Percentiles rank a stretch among this genome's conserved stretches.
These are phyloP conservation scores for Aspergillus versicolor DNA, from an alignment of 2,329 filamentous ascomycete genomes.

Conservation along the genomic window DNA sequence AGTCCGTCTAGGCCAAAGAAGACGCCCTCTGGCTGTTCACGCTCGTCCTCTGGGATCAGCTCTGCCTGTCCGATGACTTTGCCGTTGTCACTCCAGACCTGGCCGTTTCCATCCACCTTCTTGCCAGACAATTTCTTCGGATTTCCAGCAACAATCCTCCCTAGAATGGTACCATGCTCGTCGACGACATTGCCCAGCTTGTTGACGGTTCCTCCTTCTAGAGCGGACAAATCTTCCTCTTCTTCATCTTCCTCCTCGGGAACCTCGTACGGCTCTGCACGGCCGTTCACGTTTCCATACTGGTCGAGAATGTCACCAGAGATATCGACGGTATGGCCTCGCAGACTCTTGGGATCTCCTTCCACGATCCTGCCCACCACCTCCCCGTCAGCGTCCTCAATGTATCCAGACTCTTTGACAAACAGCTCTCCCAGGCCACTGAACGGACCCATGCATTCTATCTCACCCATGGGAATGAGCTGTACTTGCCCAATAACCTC, in stretches of 20 bases:
- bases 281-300: slow-evolving; percentile 63
- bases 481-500: slow-evolving; percentile 57
- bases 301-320: slow-evolving; percentile 80
- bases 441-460: slow-evolving; percentile 56
- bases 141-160: slow-evolving; percentile 58
- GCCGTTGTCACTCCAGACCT: slow-evolving; percentile 63
- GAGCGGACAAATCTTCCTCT: slow-evolving; percentile 55
- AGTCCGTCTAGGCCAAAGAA: slow-evolving; percentile 61
- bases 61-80: slow-evolving; percentile 61
- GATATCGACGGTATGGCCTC: slow-evolving; percentile 73
- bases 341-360: slow-evolving; percentile 70
- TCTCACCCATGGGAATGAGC: slow-evolving; percentile 57
- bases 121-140: slow-evolving; percentile 55
- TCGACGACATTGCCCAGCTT: slow-evolving; percentile 64
- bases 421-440: slow-evolving; percentile 56
- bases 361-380: slow-evolving; percentile 69
- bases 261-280: slow-evolving; percentile 55
- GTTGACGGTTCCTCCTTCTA: slow-evolving; percentile 62
- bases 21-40: slow-evolving; percentile 51
- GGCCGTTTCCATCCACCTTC: slow-evolving; percentile 62
- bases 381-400: slow-evolving; percentile 75
- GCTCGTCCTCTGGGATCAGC: slow-evolving; percentile 53
- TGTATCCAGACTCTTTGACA: slow-evolving; percentile 59
- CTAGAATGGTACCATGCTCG: slow-evolving; percentile 55
- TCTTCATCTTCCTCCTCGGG: slow-evolving; percentile 49